These are phyloP conservation scores for Euphorbia lathyris DNA, from an alignment of 345 rosid genomes.

Conservation along the genomic window DNA sequence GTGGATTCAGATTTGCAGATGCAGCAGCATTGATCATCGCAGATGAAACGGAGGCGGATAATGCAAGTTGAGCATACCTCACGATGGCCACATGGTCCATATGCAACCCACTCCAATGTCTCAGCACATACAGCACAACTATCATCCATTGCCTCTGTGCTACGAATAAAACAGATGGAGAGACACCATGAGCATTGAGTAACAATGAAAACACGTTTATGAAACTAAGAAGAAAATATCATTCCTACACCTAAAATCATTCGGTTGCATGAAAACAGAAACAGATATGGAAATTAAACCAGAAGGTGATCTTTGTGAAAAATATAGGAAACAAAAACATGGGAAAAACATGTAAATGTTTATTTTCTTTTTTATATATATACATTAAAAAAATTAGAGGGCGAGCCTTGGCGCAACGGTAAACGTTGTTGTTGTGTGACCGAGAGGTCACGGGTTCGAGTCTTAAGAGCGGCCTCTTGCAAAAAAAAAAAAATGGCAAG, in stretches of 20 bases:
- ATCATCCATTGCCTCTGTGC: conserved; percentile 20
- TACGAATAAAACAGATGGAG: neutral
- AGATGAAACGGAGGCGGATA: conserved; percentile 28
- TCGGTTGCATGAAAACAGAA: neutral
- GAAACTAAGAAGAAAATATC: neutral
- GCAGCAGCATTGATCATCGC: conserved; percentile 28
- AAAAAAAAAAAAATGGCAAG: too few relatives aligned
- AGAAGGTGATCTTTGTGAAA: too few relatives aligned
- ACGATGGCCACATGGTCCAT: conserved; percentile 25
- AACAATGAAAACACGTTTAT: neutral
- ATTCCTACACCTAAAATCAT: neutral
- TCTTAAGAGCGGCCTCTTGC: too few relatives aligned
- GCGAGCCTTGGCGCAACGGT: too few relatives aligned
- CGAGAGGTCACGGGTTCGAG: too few relatives aligned
- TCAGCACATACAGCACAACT: conserved; percentile 30
- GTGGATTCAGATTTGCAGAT: conserved; percentile 26
- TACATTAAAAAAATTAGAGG: too few relatives aligned
- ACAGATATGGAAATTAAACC: too few relatives aligned
- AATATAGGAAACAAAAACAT: too few relatives aligned
- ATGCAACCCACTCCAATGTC: conserved; percentile 26
- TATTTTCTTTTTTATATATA: too few relatives aligned
- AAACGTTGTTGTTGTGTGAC: too few relatives aligned
- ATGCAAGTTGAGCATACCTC: conserved; percentile 33
- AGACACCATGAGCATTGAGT: neutral
- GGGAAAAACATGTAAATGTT: too few relatives aligned